Evolutionary conservation across 805 yeast species (phyloP).

Genomic region (Saccharomycopsis babjevae): DNA sequence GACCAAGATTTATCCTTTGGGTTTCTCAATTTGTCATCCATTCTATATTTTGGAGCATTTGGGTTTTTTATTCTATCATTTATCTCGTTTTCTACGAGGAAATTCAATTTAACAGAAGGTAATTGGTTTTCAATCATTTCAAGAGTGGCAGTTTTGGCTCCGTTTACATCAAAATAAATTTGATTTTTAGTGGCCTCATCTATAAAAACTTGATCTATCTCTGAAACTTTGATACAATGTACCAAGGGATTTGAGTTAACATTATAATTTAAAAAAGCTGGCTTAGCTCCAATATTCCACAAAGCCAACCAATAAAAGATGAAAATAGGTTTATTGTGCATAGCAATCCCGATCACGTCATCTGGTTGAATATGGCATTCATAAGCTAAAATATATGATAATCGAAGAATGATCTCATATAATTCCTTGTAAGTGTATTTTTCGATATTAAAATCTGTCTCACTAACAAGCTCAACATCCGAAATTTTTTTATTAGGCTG

Average conservation of each 20-base stretch:
- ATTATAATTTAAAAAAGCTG: conserved; percentile 81
- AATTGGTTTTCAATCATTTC: conserved; percentile 25
- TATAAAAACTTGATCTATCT: conserved; percentile 52
- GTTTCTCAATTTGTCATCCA: conserved; percentile 48
- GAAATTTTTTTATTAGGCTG: conserved; percentile 23
- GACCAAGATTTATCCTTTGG: conserved; percentile 46
- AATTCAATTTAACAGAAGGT: conserved; percentile 35
- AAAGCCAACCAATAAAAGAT: conserved; percentile 72
- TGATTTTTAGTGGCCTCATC: conserved; percentile 58
- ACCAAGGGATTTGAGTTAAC: conserved; percentile 60
- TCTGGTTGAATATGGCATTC: conserved; percentile 56
- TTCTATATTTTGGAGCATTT: conserved; percentile 40
- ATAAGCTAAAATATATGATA: conserved; percentile 53
- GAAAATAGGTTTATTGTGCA: conserved; percentile 76
- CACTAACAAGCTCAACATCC: conserved; percentile 30
- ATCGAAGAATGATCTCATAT: conserved; percentile 52
- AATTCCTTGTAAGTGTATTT: conserved; percentile 58
- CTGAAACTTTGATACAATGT: conserved; percentile 70
- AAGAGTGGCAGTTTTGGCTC: conserved; percentile 29
- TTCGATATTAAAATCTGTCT: conserved; percentile 42
- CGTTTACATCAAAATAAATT: conserved; percentile 24
- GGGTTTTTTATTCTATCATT: conserved; percentile 30
- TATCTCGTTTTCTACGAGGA: conserved; percentile 42
- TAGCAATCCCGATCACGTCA: conserved; percentile 64
- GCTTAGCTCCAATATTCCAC: conserved; percentile 87